Base-by-base conservation (phyloP, 257 asterid species). In the Parsonsia alboflavescens region DNA sequence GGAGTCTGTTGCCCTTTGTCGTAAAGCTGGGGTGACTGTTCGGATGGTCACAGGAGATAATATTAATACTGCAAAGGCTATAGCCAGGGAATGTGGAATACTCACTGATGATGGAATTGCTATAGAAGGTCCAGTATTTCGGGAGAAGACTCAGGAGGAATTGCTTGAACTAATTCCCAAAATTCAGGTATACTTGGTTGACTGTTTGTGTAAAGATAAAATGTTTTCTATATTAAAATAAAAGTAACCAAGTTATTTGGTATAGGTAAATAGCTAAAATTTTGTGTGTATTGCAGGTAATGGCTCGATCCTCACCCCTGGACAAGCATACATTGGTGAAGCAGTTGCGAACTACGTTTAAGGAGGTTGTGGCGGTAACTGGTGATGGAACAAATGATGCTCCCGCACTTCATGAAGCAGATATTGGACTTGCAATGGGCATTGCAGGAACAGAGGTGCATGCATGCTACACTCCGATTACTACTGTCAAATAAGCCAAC, bases 381-480 rank as follows among this genome's bases (percentile, higher is more conserved):
- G 98, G 98, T 49, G 98, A 94, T 79, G 98, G 98, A 53, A 94
- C 98, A 6, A 94, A 94, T 56, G 98, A 94, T 82, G 97, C 98
- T 67, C 98, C 98, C 70, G 98, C 98, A 13, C 97, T 93, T 80
- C 98, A 91, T 76, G 98, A 93, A 85, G 98, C 98, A 33, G 98
- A 93, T 80, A 93, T 91, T 69, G 97, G 98, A 77, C 95, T 93
- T 45, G 98, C 98, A 36, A 93, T 93, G 98, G 98, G 98, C 78
- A 94, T 94, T 74, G 89, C 98, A 13, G 97, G 98, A 79, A 94
- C 98, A 15, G 98, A 93, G 93, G 98, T 93, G 75, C 77, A 26
- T 75, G 17, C 3, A n/a, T n/a, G n/a, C n/a, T 69, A n/a, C 16
- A 49, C 21, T 36, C 28, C 50, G 21, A 15, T 50, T 50, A 48